Percentiles rank a stretch among this genome's conserved stretches.
Evolutionary conservation across 495 filamentous ascomycete genomes (phyloP).

Genomic region (Poronia punctata): DNA sequence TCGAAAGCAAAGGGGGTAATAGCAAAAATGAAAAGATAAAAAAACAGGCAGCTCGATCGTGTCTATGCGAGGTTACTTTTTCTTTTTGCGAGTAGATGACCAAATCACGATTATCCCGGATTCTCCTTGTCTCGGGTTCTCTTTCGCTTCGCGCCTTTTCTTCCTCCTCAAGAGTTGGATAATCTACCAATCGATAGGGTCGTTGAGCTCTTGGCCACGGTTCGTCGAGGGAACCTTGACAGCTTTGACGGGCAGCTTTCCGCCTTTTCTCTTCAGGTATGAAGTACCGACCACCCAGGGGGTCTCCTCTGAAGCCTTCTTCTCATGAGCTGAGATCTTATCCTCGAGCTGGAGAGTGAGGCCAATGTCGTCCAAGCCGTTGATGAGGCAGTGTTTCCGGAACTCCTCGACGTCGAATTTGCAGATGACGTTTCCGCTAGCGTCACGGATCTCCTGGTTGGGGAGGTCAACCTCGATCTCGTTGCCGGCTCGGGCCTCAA

Average conservation of each 20-base stretch:
- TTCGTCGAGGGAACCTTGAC: slow-evolving; percentile 86
- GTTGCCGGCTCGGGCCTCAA: slow-evolving; percentile 71
- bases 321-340: slow-evolving; percentile 81
- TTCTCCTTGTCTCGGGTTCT: no score
- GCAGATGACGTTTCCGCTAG: slow-evolving; percentile 61
- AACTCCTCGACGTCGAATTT: slow-evolving; percentile 85
- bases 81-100: no score
- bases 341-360: slow-evolving; percentile 86
- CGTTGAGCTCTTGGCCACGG: slow-evolving; percentile 71
- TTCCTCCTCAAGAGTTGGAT: no score
- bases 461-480: slow-evolving; percentile 90
- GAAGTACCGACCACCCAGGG: slow-evolving; percentile 89
- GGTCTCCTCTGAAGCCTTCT: slow-evolving; percentile 64
- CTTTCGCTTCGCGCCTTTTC: no score
- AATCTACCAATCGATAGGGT: slow-evolving; percentile 94
- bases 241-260: slow-evolving; percentile 70
- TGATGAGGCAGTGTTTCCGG: slow-evolving; percentile 87
- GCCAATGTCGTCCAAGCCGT: slow-evolving; percentile 95
- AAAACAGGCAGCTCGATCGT: no score
- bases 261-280: slow-evolving; percentile 68
- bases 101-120: no score
- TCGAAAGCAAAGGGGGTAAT: no score
- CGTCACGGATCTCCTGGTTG: slow-evolving; percentile 75
- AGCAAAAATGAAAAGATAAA: no score
- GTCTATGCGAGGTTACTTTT: no score